phyloP scores from a whole-genome alignment of 768 basidiomycete genomes.

The Boletus fagicola region DNA sequence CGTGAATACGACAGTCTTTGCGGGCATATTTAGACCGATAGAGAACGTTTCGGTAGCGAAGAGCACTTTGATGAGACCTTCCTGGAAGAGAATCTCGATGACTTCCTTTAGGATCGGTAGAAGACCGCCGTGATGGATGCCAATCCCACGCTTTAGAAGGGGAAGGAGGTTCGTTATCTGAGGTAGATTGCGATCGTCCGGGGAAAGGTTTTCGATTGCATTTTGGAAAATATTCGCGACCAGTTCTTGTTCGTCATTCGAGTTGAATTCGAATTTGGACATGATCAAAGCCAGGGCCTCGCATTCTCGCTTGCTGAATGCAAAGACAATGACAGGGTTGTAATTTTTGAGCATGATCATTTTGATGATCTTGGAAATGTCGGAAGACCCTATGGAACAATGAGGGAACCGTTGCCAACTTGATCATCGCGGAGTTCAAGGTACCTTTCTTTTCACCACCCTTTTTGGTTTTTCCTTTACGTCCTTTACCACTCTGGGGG shows the following conservation, averaged over 20 bases:
- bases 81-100: conserved; percentile 98
- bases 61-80: conserved; percentile 95
- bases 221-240: conserved; percentile 90
- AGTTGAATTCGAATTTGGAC: conserved; percentile 96
- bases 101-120: conserved; percentile 98
- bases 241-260: conserved; percentile 85
- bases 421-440: neutral
- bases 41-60: conserved; percentile 99
- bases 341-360: conserved; percentile 99
- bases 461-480: conserved; percentile 90
- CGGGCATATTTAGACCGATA: conserved; percentile 98
- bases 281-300: conserved; percentile 88
- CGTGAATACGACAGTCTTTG: conserved; percentile 98
- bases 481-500: conserved; percentile 76
- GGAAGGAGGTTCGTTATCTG: conserved; percentile 93
- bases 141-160: conserved; percentile 90
- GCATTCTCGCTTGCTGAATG: conserved; percentile 98
- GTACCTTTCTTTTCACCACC: conserved; percentile 91
- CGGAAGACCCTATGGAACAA: conserved; percentile 65
- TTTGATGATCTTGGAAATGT: conserved; percentile 96
- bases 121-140: conserved; percentile 97
- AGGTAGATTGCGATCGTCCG: conserved; percentile 85
- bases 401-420: conserved; percentile 4
- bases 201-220: conserved; percentile 84
- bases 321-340: conserved; percentile 97